These are phyloP conservation scores for Craspedostauros australis DNA, from an alignment of 108 stramenopile species.

Conservation along the genomic window DNA sequence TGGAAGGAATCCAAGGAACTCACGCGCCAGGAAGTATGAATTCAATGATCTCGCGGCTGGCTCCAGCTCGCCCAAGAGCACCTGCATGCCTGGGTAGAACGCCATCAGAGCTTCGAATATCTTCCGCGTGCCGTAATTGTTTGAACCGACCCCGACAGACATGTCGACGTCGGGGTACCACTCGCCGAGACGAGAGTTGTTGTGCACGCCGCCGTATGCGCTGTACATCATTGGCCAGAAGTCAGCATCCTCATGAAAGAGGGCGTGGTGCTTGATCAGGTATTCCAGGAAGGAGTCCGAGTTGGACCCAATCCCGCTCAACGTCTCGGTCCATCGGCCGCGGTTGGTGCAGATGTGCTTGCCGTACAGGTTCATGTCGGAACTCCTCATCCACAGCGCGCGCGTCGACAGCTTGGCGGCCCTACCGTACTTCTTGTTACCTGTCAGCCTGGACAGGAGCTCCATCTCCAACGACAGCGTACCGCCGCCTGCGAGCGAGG, in stretches of 20 bases:
- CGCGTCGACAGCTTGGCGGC: slow-evolving; percentile 66
- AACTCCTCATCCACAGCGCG: slow-evolving; percentile 71
- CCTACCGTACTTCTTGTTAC: slow-evolving; percentile 61
- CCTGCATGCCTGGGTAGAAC: slow-evolving; percentile 94
- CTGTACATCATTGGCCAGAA: slow-evolving; percentile 76
- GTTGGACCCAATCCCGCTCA: slow-evolving; percentile 89
- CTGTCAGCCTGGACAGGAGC: slow-evolving; percentile 72
- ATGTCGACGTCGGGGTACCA: slow-evolving; percentile 93
- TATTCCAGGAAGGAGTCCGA: slow-evolving; percentile 96
- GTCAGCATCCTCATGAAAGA: slow-evolving; percentile 80
- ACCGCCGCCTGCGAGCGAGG: slow-evolving; percentile 86
- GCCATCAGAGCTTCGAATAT: slow-evolving; percentile 89
- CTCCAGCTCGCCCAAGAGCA: slow-evolving; percentile 69
- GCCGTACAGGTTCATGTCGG: slow-evolving; percentile 62
- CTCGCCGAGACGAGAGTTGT: slow-evolving; percentile 68
- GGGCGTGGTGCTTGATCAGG: slow-evolving; percentile 69
- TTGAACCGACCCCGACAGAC: slow-evolving; percentile 28
- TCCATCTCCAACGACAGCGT: slow-evolving; percentile 85
- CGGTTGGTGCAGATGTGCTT: slow-evolving; percentile 84
- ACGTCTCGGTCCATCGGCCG: slow-evolving; percentile 84
- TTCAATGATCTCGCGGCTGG: slow-evolving; percentile 76
- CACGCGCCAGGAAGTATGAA: slow-evolving; percentile 71
- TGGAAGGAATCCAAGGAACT: slow-evolving; percentile 75
- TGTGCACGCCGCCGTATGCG: slow-evolving; percentile 63
- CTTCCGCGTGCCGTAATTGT: slow-evolving; percentile 9